Conservation (phyloP, 371 early-diverging fungal species). For the Rhizopus stolonifer region DNA sequence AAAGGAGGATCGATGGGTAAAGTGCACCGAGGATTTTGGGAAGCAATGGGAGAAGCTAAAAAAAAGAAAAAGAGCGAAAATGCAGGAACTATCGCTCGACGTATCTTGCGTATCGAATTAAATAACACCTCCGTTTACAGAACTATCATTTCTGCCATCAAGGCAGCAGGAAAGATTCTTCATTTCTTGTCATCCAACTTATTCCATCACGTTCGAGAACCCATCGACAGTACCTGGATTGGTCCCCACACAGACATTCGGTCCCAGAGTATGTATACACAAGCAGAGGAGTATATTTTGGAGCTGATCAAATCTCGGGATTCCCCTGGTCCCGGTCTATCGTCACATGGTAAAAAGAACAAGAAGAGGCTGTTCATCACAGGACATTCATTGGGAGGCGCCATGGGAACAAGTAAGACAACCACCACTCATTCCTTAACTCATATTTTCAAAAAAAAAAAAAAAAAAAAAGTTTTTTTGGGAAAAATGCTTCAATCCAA, state of each 20-base stretch:
- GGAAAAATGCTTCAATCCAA: constrained; percentile 61
- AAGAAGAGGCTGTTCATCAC: constrained; percentile 43
- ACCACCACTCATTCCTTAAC: too few species aligned
- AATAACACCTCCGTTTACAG: constrained; percentile 38
- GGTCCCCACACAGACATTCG: constrained; percentile 38
- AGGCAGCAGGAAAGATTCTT: constrained; percentile 30
- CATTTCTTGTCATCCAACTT: constrained; percentile 32
- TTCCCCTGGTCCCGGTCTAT: constrained; percentile 4
- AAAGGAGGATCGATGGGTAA: constrained; percentile 50
- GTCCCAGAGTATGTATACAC: constrained; percentile 37
- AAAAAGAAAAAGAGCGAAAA: not conserved
- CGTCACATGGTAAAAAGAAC: constrained; percentile 13
- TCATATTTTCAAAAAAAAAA: not conserved
- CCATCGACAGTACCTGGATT: constrained; percentile 45
- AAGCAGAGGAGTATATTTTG: constrained; percentile 42
- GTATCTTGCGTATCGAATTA: constrained; percentile 35
- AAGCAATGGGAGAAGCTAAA: constrained; percentile 53
- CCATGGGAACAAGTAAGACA: constrained; percentile 41
- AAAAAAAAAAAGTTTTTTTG: constrained; percentile 45
- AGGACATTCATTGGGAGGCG: constrained; percentile 50
- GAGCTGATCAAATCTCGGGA: constrained; percentile 15
- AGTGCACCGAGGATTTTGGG: constrained; percentile 62
- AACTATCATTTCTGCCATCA: constrained; percentile 36
- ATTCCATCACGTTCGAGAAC: constrained; percentile 41
- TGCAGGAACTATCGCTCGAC: constrained; percentile 5